Evolutionary conservation across 1,284 basidiomycete genomes (phyloP), one percentile per base, ranked within the genome.

Genomic region (Agroathelia rolfsii): DNA sequence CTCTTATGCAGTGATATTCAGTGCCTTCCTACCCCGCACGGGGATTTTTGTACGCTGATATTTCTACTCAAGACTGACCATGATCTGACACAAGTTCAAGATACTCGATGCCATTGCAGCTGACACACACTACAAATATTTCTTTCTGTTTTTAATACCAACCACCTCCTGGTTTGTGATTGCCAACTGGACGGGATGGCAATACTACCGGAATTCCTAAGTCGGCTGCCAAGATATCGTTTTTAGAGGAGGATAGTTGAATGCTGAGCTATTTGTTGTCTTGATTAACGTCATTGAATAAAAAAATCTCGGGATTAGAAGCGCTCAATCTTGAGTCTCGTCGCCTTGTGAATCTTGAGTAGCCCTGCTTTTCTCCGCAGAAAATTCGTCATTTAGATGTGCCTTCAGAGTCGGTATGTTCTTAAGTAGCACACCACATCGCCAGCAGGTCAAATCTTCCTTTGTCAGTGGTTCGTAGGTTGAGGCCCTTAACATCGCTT

Each of bases 101-200:
- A 30, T 73, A 22, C 59, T 86, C 37, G 73, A 80, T 49, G 47
- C 55, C 27, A 56, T 88, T 5, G 73, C 71, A 3, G 48, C 55
- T 16, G 89, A 93, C 56, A 71, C 62, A 11, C 85, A 93, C 52
- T 93, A 93, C 74, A 92, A 92, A 58, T 94, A 93, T 57, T 75
- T 93, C 43, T 49, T 65, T 9, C 58, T 90, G 9, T 59, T 94
- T 25, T 64, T 92, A 29, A 67, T 95, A 30, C 89, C 92, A 14
- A 80, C 80, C 11, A 75, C 67, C 10, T 67, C 81, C 20, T 90
- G 87, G 58, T 92, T 89, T 53, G 82, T 88, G 32, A 95, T 96
- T 48, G 86, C 89, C 25, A 95, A 95, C 49, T 96, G 92, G 92
- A 86, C 90, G 23, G 88, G 89, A 28, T 94, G 89, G 88, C 86